phyloP scores from a whole-genome alignment of 805 yeast genomes.

The Maudiozyma serrabonitensis region DNA sequence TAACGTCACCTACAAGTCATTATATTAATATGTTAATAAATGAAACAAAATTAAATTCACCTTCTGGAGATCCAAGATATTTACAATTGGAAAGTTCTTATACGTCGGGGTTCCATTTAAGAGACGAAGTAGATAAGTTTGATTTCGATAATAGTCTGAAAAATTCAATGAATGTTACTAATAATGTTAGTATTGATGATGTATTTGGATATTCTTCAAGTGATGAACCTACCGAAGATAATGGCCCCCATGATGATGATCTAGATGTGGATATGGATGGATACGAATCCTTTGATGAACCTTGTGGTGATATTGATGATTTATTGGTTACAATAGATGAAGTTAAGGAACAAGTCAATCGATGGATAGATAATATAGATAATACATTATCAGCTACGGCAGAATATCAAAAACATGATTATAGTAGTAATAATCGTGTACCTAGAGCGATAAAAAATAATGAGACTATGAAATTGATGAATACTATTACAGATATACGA shows the following conservation, averaged over 20 bases:
- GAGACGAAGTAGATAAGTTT: constrained; percentile 23
- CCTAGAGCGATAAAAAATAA: neutral
- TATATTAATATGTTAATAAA: constrained; percentile 1
- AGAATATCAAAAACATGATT: no score
- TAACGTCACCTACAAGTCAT: neutral
- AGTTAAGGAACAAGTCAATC: neutral
- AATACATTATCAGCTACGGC: neutral
- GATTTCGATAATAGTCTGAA: constrained; percentile 15
- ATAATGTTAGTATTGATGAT: no score
- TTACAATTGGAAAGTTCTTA: constrained; percentile 6
- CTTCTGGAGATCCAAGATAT: neutral
- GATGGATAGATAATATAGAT: neutral
- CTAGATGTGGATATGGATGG: no score
- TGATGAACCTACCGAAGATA: no score
- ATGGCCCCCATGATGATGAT: no score
- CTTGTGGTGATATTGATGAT: neutral
- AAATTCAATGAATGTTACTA: neutral
- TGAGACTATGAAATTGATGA: neutral
- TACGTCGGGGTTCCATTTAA: constrained; percentile 15
- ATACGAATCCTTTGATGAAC: neutral
- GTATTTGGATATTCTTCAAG: no score
- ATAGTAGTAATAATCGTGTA: no score
- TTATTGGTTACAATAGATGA: neutral
- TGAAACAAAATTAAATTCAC: neutral
- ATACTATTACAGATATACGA: neutral